These are phyloP conservation scores for Ilyonectria destructans DNA, from an alignment of 2,329 filamentous ascomycete species.

Conservation along the genomic window DNA sequence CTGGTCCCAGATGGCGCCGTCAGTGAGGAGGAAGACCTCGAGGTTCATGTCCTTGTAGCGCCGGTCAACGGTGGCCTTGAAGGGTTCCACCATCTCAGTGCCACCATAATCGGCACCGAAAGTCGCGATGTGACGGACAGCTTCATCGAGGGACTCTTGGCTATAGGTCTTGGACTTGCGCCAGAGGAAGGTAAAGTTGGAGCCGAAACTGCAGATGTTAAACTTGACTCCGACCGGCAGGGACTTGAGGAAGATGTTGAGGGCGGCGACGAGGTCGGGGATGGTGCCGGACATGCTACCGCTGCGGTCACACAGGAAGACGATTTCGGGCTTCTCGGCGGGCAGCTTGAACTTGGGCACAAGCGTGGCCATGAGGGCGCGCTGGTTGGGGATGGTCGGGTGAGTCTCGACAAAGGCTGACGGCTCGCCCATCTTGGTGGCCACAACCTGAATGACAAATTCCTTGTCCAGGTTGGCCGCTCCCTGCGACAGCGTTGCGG, in stretches of 20 bases:
- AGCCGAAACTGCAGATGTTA: conserved; percentile 81
- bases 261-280: conserved; percentile 66
- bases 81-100: conserved; percentile 66
- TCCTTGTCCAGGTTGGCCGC: conserved; percentile 73
- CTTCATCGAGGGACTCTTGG: conserved; percentile 60
- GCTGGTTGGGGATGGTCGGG: conserved; percentile 72
- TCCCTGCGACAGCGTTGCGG: conserved; percentile 71
- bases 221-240: conserved; percentile 76
- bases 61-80: conserved; percentile 61
- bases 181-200: conserved; percentile 63
- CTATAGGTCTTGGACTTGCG: conserved; percentile 63
- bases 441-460: conserved; percentile 77
- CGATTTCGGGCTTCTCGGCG: conserved; percentile 71
- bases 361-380: conserved; percentile 79
- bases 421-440: conserved; percentile 73
- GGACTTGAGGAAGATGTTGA: conserved; percentile 77
- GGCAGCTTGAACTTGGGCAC: conserved; percentile 80
- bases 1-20: conserved; percentile 70
- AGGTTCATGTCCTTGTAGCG: conserved; percentile 65
- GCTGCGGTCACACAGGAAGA: conserved; percentile 82
- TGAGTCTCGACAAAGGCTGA: conserved; percentile 78
- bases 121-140: conserved; percentile 58
- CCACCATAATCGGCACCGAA: conserved; percentile 68
- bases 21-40: conserved; percentile 71
- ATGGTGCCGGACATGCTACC: conserved; percentile 76